Conservation (phyloP, 75 land plant species). For the Azolla pinnata region DNA sequence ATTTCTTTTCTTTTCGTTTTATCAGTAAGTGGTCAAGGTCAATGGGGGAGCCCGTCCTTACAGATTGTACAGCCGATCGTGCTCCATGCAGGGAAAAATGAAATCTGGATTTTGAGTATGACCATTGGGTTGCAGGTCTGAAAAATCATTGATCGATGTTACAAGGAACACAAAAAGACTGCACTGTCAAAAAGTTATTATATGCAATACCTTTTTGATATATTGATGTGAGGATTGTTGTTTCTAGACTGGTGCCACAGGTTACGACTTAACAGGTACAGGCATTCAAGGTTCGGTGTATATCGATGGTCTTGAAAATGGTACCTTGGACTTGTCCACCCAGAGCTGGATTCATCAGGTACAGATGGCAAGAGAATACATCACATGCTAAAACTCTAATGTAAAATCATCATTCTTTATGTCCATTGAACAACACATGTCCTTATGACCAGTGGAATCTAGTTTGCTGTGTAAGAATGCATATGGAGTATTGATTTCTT, state of each 20-base stretch:
- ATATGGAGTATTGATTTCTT: too few relatives aligned
- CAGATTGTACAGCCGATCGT: constrained; percentile 5
- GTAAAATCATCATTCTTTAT: too few relatives aligned
- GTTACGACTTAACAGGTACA: constrained; percentile 13
- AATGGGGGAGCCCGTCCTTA: constrained; percentile 2
- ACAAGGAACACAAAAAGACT: neutral
- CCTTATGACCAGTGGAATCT: too few relatives aligned
- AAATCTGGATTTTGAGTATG: constrained; percentile 25
- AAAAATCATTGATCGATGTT: neutral
- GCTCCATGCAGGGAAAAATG: constrained; percentile 24
- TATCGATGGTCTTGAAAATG: constrained; percentile 24
- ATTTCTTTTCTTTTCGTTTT: neutral
- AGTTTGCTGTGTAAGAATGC: too few relatives aligned
- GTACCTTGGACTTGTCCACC: constrained; percentile 19
- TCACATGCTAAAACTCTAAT: too few relatives aligned
- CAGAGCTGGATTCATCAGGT: constrained; percentile 30
- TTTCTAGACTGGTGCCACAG: constrained; percentile 7
- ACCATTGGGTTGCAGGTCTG: constrained; percentile 41
- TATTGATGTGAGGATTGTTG: too few relatives aligned
- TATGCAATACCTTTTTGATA: too few relatives aligned
- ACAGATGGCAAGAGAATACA: too few relatives aligned
- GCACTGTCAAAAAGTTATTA: too few relatives aligned
- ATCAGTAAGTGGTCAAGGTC: constrained; percentile 3
- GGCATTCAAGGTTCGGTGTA: constrained; percentile 26
- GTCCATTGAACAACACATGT: too few relatives aligned